These are phyloP conservation scores for Echites panduratus DNA, from an alignment of 257 asterid species.

Conservation along the genomic window DNA sequence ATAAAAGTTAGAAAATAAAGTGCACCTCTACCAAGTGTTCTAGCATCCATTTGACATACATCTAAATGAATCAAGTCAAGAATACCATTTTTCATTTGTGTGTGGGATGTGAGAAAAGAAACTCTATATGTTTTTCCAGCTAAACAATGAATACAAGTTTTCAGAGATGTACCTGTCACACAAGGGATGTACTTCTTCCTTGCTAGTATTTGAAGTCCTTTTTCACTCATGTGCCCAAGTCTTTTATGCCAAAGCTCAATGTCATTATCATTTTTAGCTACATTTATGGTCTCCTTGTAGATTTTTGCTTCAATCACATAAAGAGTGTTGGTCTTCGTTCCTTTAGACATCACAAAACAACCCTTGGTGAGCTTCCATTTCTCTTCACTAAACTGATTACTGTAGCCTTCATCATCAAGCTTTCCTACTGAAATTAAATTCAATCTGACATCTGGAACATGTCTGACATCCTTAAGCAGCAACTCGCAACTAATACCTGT, in stretches of 20 bases:
- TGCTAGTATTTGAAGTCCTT: not conserved
- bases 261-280: not conserved
- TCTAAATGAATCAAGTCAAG: no score
- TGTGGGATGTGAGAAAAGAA: not conserved
- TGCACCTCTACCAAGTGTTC: no score
- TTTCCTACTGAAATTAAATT: constrained; percentile 5
- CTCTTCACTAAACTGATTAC: not conserved
- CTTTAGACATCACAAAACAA: not conserved
- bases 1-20: no score
- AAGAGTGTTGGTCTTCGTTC: not conserved
- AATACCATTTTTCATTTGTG: no score
- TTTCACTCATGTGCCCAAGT: not conserved
- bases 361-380: no score
- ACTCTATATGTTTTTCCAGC: not conserved
- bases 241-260: not conserved
- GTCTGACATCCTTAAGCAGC: constrained; percentile 5
- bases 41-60: no score
- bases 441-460: constrained; percentile 9
- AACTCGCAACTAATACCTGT: not conserved
- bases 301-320: not conserved
- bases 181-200: not conserved
- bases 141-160: not conserved
- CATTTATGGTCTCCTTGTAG: not conserved
- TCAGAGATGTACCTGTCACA: not conserved
- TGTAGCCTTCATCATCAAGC: constrained; percentile 5